Base-by-base conservation (phyloP, 78 protist species). In the Dictyostelium discoideum region DNA sequence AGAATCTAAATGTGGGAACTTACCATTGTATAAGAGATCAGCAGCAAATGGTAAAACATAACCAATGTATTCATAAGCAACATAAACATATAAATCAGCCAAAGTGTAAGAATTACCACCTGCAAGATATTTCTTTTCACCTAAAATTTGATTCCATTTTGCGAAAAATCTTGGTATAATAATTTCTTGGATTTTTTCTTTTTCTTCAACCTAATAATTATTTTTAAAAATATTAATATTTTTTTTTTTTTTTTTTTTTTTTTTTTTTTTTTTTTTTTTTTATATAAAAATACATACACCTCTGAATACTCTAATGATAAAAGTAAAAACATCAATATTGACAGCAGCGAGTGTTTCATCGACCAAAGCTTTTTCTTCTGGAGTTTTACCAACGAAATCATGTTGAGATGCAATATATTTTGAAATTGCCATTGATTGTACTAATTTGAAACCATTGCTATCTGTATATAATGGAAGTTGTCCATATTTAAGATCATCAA, bases 391-490 rank as follows among this genome's bases (percentile, higher is more conserved):
- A 77, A 40, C 37, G 26, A 86, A 37, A n/a, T 48, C 16, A n/a
- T 77, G 22, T 14, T 39, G 11, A 22, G 50, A 26, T 1, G 92
- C 69, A 20, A 86, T 24, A 24, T 29, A 86, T 26, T 32, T n/a
- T 8, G 37, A 22, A 57, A 86, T 86, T 10, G 85, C 54, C 20
- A 46, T 39, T 73, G 92, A 76, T 76, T 86, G 85, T 0, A 69
- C 32, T 11, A 86, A 57, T 20, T 50, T 48, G 48, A 77, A 72
- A 48, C 72, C 63, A 39, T 86, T 48, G 5, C 7, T 32, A 37
- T 76, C 84, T 22, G 37, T 26, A 10, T n/a, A 86, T n/a, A 54
- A 76, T 86, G 92, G 92, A 7, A 86, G 20, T 60, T 86, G 92
- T 57, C 32, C 85, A 81, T 48, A 81, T 81, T 37, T 42, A 3